Evolutionary conservation across 2,329 filamentous ascomycete species (phyloP).

Genomic region (Lecanicillium sp.): DNA sequence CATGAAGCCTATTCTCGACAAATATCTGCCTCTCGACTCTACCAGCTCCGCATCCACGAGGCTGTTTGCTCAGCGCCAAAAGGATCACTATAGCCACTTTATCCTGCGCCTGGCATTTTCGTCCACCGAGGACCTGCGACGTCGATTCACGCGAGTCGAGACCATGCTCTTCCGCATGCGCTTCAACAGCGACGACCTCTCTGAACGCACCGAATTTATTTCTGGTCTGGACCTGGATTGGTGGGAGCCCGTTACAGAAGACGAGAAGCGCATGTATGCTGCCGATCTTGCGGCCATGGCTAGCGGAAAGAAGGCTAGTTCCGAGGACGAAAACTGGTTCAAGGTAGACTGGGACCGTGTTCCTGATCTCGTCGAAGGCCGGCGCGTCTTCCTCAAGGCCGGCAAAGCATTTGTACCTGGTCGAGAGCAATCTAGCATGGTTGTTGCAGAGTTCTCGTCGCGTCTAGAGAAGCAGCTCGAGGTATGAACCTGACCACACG

Average conservation of each 20-base stretch:
- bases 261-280: conserved; percentile 61
- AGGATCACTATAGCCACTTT: conserved; percentile 97
- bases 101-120: conserved; percentile 91
- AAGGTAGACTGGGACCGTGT: conserved; percentile 95
- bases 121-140: conserved; percentile 79
- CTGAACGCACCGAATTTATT: conserved; percentile 70
- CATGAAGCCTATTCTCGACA: conserved; percentile 80
- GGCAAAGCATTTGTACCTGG: conserved; percentile 90
- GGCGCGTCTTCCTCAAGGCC: conserved; percentile 65
- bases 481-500: too few relatives aligned
- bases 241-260: conserved; percentile 78
- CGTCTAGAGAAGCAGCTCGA: conserved; percentile 76
- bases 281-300: conserved; percentile 50
- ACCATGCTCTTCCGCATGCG: conserved; percentile 81
- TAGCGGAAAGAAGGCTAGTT: conserved; percentile 25
- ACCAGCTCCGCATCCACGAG: conserved; percentile 56
- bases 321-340: conserved; percentile 82
- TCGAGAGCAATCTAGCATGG: conserved; percentile 79
- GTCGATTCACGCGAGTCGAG: conserved; percentile 79
- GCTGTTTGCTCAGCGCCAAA: conserved; percentile 69
- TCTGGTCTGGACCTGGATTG: conserved; percentile 71
- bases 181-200: conserved; percentile 65
- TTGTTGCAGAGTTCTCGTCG: conserved; percentile 76
- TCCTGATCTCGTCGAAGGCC: conserved; percentile 75
- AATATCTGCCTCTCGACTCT: conserved; percentile 72